Evolutionary conservation across 805 yeast species (phyloP), one percentile per base, ranked within the genome.

Genomic region (Yamadazyma endophytica): DNA sequence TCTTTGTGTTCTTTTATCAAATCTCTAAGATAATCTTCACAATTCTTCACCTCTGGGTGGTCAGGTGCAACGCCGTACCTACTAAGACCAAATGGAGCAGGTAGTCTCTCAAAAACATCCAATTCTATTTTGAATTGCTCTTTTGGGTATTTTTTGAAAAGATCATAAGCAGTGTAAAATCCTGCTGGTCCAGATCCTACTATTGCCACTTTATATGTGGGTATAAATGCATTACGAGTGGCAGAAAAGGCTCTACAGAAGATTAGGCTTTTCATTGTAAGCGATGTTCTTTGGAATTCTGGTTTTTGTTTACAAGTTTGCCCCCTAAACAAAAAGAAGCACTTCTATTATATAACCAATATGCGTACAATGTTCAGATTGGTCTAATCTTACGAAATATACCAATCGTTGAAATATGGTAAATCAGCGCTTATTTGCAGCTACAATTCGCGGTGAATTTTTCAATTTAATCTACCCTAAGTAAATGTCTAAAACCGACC

Each of bases 51-150:
- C 49, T 92, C 97, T 0, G 96, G 96, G 57, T 92, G 97, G 58
- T 92, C 99, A 2, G 99, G 99, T 0, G 98, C 97, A n/a, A 92
- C 97, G 1, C 99, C 99, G 52, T 75, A 89, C 21, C 99, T 61
- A 24, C 89, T 79, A 20, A 92, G 67, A 0, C 99, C 99, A 61
- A 73, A 90, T 0, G 98, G 98, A 5, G 88, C 79, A 0, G 97
- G 96, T 16, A 79, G 61, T 40, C 76, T 71, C 49, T 92, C 99
- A 63, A 79, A 88, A 56, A 90, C 68, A 38, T 86, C 92, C 4
- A 89, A 68, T 35, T 70, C 30, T n/a, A 65, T 28, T 3, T 45
- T 37, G 21, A 49, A 35, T 15, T 45, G 32, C 4, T 60, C 56
- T 3, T 61, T 50, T 4, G 56, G 42, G 2, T 55, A 33, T 36